Evolutionary conservation across 2,329 filamentous ascomycete genomes (phyloP), one percentile per base, ranked within the genome.

Genomic region (Aureobasidium sp.): DNA sequence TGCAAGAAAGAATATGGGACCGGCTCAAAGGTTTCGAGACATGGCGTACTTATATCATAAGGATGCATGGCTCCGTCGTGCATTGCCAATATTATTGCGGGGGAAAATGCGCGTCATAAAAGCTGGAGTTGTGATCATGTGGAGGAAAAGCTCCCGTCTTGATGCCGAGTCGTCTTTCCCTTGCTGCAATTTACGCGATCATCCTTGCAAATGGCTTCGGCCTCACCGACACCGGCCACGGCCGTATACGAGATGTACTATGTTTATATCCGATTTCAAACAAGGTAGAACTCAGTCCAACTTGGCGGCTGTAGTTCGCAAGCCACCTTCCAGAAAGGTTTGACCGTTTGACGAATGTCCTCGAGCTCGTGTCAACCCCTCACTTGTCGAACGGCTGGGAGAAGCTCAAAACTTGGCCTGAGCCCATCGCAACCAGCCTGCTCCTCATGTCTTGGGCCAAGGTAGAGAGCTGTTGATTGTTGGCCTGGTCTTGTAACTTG

Each of bases 401-500:
- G 70, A 79, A 91, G 20, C 86, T 87, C 37, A 89, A 83, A 66
- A 86, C 82, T 69, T 79, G 82, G 67, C 80, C 81, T 62, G 73
- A 76, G 15, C 87, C 88, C 79, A 90, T 75, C 65, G 79, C 78
- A 43, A 89, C 78, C 63, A 90, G 74, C 56, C 82, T 79, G 63
- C 77, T 76, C 64, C 86, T 81, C 87, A 90, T 90, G 27, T 69
- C 81, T 71, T 84, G 81, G 0, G 87, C 87, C 66, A 80, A 76
- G 68, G 68, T 68, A 43, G 46, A 55, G 20, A 61, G 12, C 20
- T 36, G 34, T 65, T 76, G 79, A 66, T 76, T 72, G 51, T 67
- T 73, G 65, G 76, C 68, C 26, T 67, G 65, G 27, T 59, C 79
- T 7, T 68, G 72, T 63, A 86, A 68, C 15, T 65, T 72, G 37